Evolutionary conservation across 495 filamentous ascomycete genomes (phyloP), one percentile per base, ranked within the genome.

Genomic region (Rhizodiscina lignyota): DNA sequence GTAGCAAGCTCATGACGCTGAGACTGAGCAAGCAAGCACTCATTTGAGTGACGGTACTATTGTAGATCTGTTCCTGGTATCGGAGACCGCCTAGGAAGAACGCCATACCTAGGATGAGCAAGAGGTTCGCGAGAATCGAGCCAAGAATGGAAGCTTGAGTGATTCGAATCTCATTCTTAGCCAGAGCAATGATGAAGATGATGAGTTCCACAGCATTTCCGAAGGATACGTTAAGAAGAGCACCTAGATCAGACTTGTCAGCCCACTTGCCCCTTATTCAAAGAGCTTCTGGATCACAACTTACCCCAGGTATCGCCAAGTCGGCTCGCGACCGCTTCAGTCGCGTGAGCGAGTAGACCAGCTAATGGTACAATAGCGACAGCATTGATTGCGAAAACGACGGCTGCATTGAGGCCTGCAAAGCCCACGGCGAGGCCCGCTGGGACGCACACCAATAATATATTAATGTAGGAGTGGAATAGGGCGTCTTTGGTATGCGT

Each of bases 1-100:
- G 55, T 2, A 91, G 59, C 3, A 94, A 62, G 58, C 83, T 91
- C 52, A 77, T 83, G 15, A 92, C 85, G 50, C 79, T 83, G 55
- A 94, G 60, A 61, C 81, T 85, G 41, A 94, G 72, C 31, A 94
- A 63, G 59, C 82, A 91, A 19, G 85, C 83, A 48, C 84, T 93
- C 80, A 89, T 94, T 56, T 93, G 83, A 2, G 84, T 93, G 32
- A 91, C 80, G 18, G 82, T 91, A 57, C 73, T 89, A 56, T 94
- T 94, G 59, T 94, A 94, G 40, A 92, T 74, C 64, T 87, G 85
- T 63, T 94, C 85, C 41, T 74, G 77, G 56, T 76, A 94, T 37
- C 83, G 77, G 31, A 93, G 62, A 37, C 85, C 85, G 47, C 85
- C 85, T 23, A 87, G 60, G 22, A 91, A 60, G 53, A 92, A 92